phyloP scores from a whole-genome alignment of 352 stramenopile genomes.

The Pythium rhizo-oryzae region DNA sequence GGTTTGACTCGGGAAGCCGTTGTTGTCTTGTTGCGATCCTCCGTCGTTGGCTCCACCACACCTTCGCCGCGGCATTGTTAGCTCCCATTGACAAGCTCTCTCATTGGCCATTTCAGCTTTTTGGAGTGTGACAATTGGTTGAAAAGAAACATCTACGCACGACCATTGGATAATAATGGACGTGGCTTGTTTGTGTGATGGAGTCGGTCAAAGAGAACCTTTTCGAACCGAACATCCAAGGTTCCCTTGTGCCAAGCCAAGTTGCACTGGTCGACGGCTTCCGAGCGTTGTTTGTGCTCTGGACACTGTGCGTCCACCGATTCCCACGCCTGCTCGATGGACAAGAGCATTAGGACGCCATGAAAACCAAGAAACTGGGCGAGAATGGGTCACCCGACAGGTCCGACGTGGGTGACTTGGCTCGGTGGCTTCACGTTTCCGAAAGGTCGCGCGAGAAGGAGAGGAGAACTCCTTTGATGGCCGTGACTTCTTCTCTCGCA shows the following conservation, averaged over 20 bases:
- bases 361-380: too few relatives aligned
- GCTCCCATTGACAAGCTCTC: background rate
- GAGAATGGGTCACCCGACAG: too few relatives aligned
- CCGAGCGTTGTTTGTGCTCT: too few relatives aligned
- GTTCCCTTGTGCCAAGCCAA: too few relatives aligned
- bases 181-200: background rate
- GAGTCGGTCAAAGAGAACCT: background rate
- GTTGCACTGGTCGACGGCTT: too few relatives aligned
- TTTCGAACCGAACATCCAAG: background rate
- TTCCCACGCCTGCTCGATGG: too few relatives aligned
- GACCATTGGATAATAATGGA: background rate
- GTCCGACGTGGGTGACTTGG: too few relatives aligned
- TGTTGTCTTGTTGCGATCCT: conserved; percentile 19
- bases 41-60: background rate
- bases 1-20: conserved; percentile 4
- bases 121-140: background rate
- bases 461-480: background rate
- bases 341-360: too few relatives aligned
- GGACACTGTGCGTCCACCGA: background rate
- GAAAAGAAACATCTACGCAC: background rate
- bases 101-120: background rate
- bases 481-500: conserved; percentile 8
- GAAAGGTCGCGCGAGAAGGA: background rate
- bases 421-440: too few relatives aligned
- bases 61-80: conserved; percentile 4